Conservation (phyloP, 805 yeast species). For the Tetrapisispora namnaoensis region DNA sequence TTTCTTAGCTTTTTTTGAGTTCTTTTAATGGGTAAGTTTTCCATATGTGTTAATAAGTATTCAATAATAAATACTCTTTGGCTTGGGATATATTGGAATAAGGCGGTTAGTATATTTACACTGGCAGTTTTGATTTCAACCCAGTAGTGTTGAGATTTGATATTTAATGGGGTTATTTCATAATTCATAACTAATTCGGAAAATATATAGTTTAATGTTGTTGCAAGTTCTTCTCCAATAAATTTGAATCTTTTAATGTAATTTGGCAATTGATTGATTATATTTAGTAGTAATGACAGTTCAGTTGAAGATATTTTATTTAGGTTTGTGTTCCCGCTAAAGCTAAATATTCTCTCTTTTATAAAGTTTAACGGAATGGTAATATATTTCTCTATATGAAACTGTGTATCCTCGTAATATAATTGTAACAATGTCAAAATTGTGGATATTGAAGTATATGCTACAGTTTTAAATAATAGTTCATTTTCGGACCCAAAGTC, state of each 20-base stretch:
- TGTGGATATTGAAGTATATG: slow-evolving; percentile 29
- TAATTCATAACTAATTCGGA: slow-evolving; percentile 18
- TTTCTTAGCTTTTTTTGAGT: slow-evolving; percentile 17
- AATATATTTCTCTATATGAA: slow-evolving; percentile 39
- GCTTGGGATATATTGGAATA: slow-evolving; percentile 35
- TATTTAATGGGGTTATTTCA: slow-evolving; percentile 6
- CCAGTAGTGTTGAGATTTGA: slow-evolving; percentile 11
- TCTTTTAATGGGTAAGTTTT: slow-evolving; percentile 40
- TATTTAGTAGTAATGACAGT: slow-evolving; percentile 10
- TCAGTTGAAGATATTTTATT: slow-evolving; percentile 3
- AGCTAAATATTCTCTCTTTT: slow-evolving; percentile 21
- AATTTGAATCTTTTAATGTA: slow-evolving; percentile 17
- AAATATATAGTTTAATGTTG: slow-evolving; percentile 48
- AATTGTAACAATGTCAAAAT: slow-evolving; percentile 36
- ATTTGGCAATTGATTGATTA: slow-evolving; percentile 14
- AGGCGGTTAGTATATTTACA: slow-evolving; percentile 24
- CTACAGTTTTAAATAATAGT: slow-evolving; percentile 14
- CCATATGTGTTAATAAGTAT: slow-evolving; percentile 47
- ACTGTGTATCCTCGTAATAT: slow-evolving; percentile 32
- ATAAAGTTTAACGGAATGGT: slow-evolving; percentile 34
- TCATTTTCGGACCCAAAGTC: neutral
- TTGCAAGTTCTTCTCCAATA: slow-evolving; percentile 43
- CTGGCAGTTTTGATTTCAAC: slow-evolving; percentile 14
- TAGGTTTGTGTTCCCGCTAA: slow-evolving; percentile 22
- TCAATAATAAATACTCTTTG: slow-evolving; percentile 54